phyloP scores from a whole-genome alignment of 2,329 filamentous ascomycete genomes.

The Sclerotinia trifoliorum region DNA sequence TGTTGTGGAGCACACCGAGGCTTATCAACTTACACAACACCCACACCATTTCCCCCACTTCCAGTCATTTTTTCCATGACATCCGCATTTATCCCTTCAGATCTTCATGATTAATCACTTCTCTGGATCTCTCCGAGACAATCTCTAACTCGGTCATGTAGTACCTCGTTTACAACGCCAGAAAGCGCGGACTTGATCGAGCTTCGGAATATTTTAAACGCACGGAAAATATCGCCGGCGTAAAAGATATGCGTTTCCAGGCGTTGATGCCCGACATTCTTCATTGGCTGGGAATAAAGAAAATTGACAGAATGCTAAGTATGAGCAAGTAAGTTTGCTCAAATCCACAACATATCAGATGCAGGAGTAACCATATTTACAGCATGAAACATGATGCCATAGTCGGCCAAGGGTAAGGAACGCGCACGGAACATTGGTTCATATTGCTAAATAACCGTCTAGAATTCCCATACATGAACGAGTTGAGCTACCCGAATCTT shows the following conservation, averaged over 20 bases:
- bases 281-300: conserved; percentile 97
- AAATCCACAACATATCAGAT: conserved; percentile 23
- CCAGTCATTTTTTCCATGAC: conserved; percentile 41
- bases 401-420: conserved; percentile 67
- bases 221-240: conserved; percentile 97
- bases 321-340: conserved; percentile 71
- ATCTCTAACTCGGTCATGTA: conserved; percentile 33
- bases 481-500: conserved; percentile 86
- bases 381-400: conserved; percentile 92
- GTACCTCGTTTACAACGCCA: conserved; percentile 69
- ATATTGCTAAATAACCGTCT: conserved; percentile 24
- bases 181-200: conserved; percentile 74
- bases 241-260: conserved; percentile 97
- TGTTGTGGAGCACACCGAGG: conserved; percentile 18
- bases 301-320: conserved; percentile 97
- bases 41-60: conserved; percentile 61
- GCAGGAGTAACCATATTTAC: conserved; percentile 30
- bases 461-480: conserved; percentile 84
- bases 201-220: conserved; percentile 94
- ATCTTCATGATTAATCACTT: conserved; percentile 19
- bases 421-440: conserved; percentile 17
- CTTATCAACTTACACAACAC: conserved; percentile 56
- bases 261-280: conserved; percentile 97
- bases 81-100: conserved; percentile 26
- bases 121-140: conserved; percentile 15